Base-by-base conservation (phyloP, 768 basidiomycete species). In the Tubosaeta sp. region DNA sequence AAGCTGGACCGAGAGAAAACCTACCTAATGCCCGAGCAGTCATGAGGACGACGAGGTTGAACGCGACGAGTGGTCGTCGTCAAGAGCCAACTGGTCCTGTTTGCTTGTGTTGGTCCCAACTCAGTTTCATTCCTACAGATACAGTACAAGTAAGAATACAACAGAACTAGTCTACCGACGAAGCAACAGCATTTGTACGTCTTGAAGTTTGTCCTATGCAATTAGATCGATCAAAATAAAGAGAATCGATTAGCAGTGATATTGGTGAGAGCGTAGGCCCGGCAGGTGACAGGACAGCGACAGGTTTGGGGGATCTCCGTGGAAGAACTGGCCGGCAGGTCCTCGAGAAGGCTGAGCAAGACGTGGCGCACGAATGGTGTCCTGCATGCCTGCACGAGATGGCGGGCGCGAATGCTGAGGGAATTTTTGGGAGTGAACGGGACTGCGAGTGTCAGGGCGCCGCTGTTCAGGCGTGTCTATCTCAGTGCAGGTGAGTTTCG, bases 361-460 rank as follows among this genome's bases (percentile, higher is more conserved):
- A 22, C 63, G 67, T 1, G 72, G 66, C 16, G 64, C 65, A 24
- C 77, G 72, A 13, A 76, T 68, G 29, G 77, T 76, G 5, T 76
- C 74, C 21, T 73, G 70, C 22, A 72, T 65, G 50, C 73, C 73
- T 10, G 67, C 52, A 40, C 68, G 69, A 22, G 58, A 16, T 11
- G 47, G 42, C 4, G 52, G 32, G 30, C 31, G 52, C 32, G 49
- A 31, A 27, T 27, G n/a, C n/a, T n/a, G n/a, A n/a, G n/a, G n/a
- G n/a, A n/a, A n/a, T n/a, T n/a, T n/a, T n/a, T n/a, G n/a, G n/a
- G 61, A 53, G 34, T 59, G 61, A 3, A 21, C 31, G 1, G 54
- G 53, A 1, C 56, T 44, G 48, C 44, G 38, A 0, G 25, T n/a
- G 44, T 60, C 53, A 7, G 48, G 31, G 8, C 25, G 25, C 8